Evolutionary conservation across 768 basidiomycete genomes (phyloP), one percentile per base, ranked within the genome.

Genomic region (Trametes cinnabarina): DNA sequence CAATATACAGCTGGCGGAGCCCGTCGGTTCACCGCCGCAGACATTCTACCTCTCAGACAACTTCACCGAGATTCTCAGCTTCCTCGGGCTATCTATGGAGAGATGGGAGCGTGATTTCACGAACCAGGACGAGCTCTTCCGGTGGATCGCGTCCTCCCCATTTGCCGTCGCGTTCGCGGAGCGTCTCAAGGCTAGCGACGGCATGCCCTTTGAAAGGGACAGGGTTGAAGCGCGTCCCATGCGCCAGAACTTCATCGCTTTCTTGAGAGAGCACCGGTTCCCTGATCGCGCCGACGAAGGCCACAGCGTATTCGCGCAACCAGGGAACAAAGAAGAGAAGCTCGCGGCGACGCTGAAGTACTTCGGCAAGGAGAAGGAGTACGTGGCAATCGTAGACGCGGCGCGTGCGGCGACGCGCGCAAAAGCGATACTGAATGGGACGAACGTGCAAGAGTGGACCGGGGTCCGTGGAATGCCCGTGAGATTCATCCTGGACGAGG

Each of bases 171-270:
- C 80, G 2, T 65, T 61, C 63, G 68, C 15, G 75, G 85, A 30
- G 49, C 62, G 39, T 44, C 26, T 53, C 23, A 47, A 56, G 34
- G 17, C 61, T 50, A 56, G 63, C 15, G 55, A 66, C 51, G 53
- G 69, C 64, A 37, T 68, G 53, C 63, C 66, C 11, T 76, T 75
- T 14, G 72, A 74, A 47, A 71, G 65, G 62, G 83, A 82, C 61
- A 76, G 76, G 48, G 77, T 74, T 57, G 65, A 66, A 28, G 76
- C 75, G 17, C 77, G 88, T 17, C 71, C 63, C 39, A 86, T 88
- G 85, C 87, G 85, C 63, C 67, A 71, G 10, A 77, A 80, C 47
- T 90, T 88, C 54, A 71, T 84, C 4, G 63, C 71, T 8, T 88
- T 80, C 79, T 79, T 74, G 10, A 65, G 73, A 28, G 69, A 66